phyloP scores from a whole-genome alignment of 2,329 filamentous ascomycete species.

The Neonectria sp. region DNA sequence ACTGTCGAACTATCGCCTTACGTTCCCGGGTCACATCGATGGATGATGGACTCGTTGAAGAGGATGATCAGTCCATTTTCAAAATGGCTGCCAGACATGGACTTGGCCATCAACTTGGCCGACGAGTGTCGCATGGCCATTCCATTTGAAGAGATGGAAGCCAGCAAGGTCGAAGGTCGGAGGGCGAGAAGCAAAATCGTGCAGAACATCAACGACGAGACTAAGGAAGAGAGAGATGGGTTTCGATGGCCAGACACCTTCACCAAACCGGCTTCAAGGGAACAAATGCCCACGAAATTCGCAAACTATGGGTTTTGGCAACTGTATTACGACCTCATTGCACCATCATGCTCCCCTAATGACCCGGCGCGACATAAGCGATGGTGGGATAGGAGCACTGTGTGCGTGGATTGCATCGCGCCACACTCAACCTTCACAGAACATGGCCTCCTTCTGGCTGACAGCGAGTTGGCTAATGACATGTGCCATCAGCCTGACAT shows the following conservation, averaged over 20 bases:
- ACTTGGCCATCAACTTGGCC: slow-evolving; percentile 83
- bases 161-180: slow-evolving; percentile 71
- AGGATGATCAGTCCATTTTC: slow-evolving; percentile 79
- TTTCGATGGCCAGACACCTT: slow-evolving; percentile 38
- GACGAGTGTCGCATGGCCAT: slow-evolving; percentile 73
- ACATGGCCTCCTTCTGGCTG: slow-evolving; percentile 62
- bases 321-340: slow-evolving; percentile 56
- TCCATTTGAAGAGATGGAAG: slow-evolving; percentile 69
- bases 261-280: slow-evolving; percentile 18
- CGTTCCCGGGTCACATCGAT: slow-evolving; percentile 52
- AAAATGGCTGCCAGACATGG: slow-evolving; percentile 82
- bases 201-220: slow-evolving; percentile 13
- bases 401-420: slow-evolving; percentile 51
- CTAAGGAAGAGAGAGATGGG: slow-evolving; percentile 6
- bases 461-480: slow-evolving; percentile 68
- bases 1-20: slow-evolving; percentile 60
- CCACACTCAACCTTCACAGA: slow-evolving; percentile 53
- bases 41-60: slow-evolving; percentile 58
- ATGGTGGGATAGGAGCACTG: slow-evolving; percentile 57
- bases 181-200: not conserved
- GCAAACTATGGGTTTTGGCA: slow-evolving; percentile 15
- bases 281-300: slow-evolving; percentile 6
- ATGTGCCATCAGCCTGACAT: slow-evolving; percentile 66
- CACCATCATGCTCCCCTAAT: slow-evolving; percentile 61
- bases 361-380: slow-evolving; percentile 58